Evolutionary conservation across 1,139 yeast genomes (phyloP).

Genomic region (Saccharomyces hybrid): DNA sequence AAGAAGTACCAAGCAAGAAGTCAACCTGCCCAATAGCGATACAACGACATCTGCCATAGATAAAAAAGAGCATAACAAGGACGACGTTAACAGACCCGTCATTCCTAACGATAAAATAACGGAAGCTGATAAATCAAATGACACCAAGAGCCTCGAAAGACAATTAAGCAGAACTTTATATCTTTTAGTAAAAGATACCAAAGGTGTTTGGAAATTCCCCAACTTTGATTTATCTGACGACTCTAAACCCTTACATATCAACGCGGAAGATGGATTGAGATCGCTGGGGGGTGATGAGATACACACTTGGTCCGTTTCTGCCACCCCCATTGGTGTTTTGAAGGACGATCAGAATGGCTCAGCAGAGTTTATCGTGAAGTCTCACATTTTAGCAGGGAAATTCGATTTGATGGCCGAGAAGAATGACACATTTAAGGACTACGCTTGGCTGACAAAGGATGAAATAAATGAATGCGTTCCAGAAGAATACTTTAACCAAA

Average conservation of each 20-base stretch:
- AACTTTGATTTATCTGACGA: constrained; percentile 41
- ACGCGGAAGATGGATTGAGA: constrained; percentile 71
- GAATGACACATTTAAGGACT: constrained; percentile 35
- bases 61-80: constrained; percentile 26
- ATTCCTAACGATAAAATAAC: constrained; percentile 66
- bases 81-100: constrained; percentile 61
- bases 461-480: constrained; percentile 57
- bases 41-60: constrained; percentile 26
- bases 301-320: constrained; percentile 84
- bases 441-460: constrained; percentile 78
- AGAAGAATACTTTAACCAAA: constrained; percentile 45
- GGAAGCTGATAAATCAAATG: constrained; percentile 60
- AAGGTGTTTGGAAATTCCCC: constrained; percentile 69
- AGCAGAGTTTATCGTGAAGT: constrained; percentile 59
- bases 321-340: constrained; percentile 72
- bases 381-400: constrained; percentile 84
- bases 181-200: constrained; percentile 45
- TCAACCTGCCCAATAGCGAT: constrained; percentile 53
- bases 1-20: constrained; percentile 70
- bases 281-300: constrained; percentile 65
- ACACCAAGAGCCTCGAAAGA: constrained; percentile 66
- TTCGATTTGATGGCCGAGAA: constrained; percentile 47
- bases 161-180: constrained; percentile 72
- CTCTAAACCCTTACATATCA: constrained; percentile 50
- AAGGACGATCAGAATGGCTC: constrained; percentile 31